Evolutionary conservation across 257 asterid species (phyloP).

Genomic region (Fraxinus quadrangulata): DNA sequence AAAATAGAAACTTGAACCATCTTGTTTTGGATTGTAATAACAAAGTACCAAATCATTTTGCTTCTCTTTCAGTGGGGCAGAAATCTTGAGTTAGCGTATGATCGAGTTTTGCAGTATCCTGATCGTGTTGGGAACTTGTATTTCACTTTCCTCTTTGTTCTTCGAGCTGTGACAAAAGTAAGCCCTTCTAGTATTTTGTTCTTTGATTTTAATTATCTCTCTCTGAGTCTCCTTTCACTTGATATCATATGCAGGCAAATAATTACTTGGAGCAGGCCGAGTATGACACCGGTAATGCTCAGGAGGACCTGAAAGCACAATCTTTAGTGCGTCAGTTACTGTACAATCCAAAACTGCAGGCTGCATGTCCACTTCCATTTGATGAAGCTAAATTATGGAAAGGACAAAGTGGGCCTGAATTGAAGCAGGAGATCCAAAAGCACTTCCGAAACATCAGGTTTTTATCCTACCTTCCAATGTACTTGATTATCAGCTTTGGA

Average conservation of each 20-base stretch:
- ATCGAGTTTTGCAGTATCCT: conserved; percentile 84
- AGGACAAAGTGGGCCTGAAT: conserved; percentile 93
- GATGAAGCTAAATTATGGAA: conserved; percentile 97
- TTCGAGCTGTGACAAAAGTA: conserved; percentile 92
- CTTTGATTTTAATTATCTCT: conserved; percentile 11
- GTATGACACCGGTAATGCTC: conserved; percentile 70
- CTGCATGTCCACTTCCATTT: conserved; percentile 89
- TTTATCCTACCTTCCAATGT: conserved; percentile 1
- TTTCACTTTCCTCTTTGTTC: conserved; percentile 92
- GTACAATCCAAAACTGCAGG: conserved; percentile 76
- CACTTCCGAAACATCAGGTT: conserved; percentile 90
- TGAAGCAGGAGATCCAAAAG: conserved; percentile 81
- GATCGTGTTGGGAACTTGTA: conserved; percentile 88
- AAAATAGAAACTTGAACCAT: not conserved
- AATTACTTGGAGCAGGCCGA: conserved; percentile 93
- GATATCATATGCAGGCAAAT: conserved; percentile 54
- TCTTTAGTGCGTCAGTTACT: conserved; percentile 74
- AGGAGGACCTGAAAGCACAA: conserved; percentile 81
- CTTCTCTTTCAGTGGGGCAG: conserved; percentile 83
- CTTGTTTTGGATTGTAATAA: conserved; percentile 1
- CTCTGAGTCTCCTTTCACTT: conserved; percentile 14
- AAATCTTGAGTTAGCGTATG: conserved; percentile 72
- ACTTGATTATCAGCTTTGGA: conserved; percentile 13
- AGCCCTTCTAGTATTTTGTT: conserved; percentile 28
- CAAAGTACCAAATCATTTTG: conserved; percentile 27